Base-by-base conservation (phyloP, 768 basidiomycete genomes). In the Suillus tomentosus region DNA sequence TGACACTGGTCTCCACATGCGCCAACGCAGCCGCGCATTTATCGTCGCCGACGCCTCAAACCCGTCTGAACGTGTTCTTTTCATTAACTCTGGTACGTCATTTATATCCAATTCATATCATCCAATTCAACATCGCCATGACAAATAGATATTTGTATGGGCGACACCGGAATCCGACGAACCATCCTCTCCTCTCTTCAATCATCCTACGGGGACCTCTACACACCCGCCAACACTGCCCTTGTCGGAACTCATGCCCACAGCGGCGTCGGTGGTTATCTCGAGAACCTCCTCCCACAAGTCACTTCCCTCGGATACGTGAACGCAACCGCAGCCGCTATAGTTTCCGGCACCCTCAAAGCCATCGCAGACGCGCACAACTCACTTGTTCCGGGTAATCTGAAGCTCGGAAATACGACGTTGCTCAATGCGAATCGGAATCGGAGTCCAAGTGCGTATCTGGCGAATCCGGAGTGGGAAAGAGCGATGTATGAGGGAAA, bases 231-330 rank as follows among this genome's bases (percentile, higher is more conserved):
- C n/a, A 94, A 94, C 67, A 84, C 90, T 63, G 91, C 91, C 2
- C 86, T 93, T 65, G 85, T 88, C 31, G 85, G 87, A 56, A 92
- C 91, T 0, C 91, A 94, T 69, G 74, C 86, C 67, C 92, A 94
- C 73, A 79, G 88, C 0, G 91, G 90, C 17, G 91, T 91, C 34
- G 91, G 90, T 22, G 90, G 90, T 0, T 92, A 92, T 76, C 79
- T 89, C 53, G 90, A 92, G 79, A 84, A 92, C 69, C 80, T 93
- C 36, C 84, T 94, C 36, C 90, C 90, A 1, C 91, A 93, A 71
- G 66, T 93, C 54, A 91, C 90, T 1, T 82, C 89, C 8, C 78
- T 90, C 2, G 92, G 91, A 15, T 90, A 90, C 68, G 88, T 93
- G 61, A 82, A 82, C 60, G 82, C 89, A 74, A 86, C 89, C 0